Percentiles rank a stretch among this genome's conserved stretches.
Evolutionary conservation across 2,329 filamentous ascomycete genomes (phyloP).

Genomic region (Leptographium procerum): DNA sequence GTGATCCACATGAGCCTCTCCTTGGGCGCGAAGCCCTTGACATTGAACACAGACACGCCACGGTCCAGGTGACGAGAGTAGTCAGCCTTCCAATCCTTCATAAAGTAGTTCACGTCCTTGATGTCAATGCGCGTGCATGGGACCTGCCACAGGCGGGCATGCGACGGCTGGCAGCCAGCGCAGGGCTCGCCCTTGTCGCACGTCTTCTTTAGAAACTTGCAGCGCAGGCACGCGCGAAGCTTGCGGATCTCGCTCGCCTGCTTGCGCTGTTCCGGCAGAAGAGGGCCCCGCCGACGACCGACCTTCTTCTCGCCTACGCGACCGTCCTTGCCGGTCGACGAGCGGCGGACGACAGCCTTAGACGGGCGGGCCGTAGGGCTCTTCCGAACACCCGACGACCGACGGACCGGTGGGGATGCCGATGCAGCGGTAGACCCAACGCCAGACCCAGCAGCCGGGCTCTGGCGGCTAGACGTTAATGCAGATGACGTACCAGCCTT

Average conservation of each 20-base stretch:
- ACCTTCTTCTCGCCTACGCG: conserved; percentile 84
- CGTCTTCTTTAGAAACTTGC: conserved; percentile 98
- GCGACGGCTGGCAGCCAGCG: conserved; percentile 87
- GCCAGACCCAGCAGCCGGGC: conserved; percentile 50
- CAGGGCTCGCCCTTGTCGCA: conserved; percentile 97
- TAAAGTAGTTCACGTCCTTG: conserved; percentile 96
- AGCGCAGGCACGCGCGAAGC: conserved; percentile 81
- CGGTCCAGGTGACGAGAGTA: conserved; percentile 82
- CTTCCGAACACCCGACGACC: conserved; percentile 59
- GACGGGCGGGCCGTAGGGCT: conserved; percentile 72
- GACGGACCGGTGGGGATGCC: conserved; percentile 50
- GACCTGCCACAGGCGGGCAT: conserved; percentile 92
- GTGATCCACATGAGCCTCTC: conserved; percentile 79
- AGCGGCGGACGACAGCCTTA: conserved; percentile 76
- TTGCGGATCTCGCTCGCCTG: conserved; percentile 96
- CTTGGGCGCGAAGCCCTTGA: conserved; percentile 68
- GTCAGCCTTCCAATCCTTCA: conserved; percentile 98
- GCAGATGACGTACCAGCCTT: conserved; percentile 33
- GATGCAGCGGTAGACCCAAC: conserved; percentile 29
- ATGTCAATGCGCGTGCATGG: conserved; percentile 97
- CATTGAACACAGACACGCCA: conserved; percentile 85
- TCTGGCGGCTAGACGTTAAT: conserved; percentile 38
- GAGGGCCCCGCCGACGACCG: conserved; percentile 76
- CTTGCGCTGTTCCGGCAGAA: conserved; percentile 87
- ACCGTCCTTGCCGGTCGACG: conserved; percentile 59